Base-by-base conservation (phyloP, 169 alveolate genomes). In the Neospora caninum region DNA sequence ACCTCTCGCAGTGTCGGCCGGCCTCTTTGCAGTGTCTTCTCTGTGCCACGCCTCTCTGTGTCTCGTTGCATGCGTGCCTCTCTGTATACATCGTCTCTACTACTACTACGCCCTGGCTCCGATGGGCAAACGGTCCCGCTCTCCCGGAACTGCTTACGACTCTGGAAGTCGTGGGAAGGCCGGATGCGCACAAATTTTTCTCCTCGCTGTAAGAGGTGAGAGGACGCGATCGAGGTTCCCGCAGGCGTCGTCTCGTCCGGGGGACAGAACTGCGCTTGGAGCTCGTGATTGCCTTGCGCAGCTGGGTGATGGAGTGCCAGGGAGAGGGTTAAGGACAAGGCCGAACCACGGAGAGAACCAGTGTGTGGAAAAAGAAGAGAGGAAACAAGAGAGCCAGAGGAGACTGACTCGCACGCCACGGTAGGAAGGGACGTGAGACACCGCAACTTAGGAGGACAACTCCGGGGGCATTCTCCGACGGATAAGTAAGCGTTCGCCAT, bases 261-360 rank as follows among this genome's bases (percentile, higher is more conserved):
- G 0, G 89, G 89, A 36, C 69, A 82, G 67, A 82, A 43, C 89
- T 82, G 89, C 41, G 39, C 64, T 13, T 41, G 67, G 67, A 82
- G n/a, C 89, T 82, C 89, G 67, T 82, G 89, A 67, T 82, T 82
- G 64, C 89, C 89, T 4, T 82, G 67, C 0, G 67, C 64, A 36
- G 89, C 89, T 82, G 89, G 25, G 88, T 20, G 10, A 13, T 34
- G 10, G 80, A 16, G 27, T 34, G 31, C 27, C 80, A 22, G 13
- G 38, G 80, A 22, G 41, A 22, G 80, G 36, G 38, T 13, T 16
- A 69, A 9, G 80, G 10, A 7, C 38, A 7, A 80, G 88, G 34
- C 31, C 13, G 29, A 73, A 27, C 13, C 13, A 7, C 10, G 13
- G 54, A 31, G 41, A 82, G 64, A 41, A 82, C 20, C 7, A n/a